Percentiles rank a stretch among this genome's conserved stretches.
phyloP scores from a whole-genome alignment of 139 green algal genomes.

The Zygnema cylindricum region DNA sequence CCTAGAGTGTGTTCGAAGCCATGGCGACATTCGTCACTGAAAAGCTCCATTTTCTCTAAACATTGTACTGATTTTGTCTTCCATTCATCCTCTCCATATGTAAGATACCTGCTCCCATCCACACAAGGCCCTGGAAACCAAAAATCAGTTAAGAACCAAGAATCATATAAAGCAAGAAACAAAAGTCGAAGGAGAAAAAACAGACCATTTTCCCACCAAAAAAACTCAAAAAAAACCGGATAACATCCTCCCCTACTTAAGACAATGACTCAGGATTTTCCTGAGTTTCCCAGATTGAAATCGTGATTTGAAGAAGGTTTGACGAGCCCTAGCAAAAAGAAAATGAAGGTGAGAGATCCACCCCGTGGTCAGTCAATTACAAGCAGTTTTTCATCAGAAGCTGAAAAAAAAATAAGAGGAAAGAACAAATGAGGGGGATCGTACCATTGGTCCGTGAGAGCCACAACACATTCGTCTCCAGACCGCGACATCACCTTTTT shows the following conservation, averaged over 20 bases:
- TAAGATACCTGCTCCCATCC: conserved; percentile 72
- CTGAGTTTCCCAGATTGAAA: neutral
- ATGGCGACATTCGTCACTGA: conserved; percentile 65
- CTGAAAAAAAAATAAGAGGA: conserved; percentile 11
- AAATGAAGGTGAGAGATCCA: no score
- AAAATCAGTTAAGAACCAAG: neutral
- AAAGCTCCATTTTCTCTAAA: conserved; percentile 82
- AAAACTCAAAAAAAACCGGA: neutral
- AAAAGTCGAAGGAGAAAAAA: neutral
- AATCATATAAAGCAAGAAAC: neutral
- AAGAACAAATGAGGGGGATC: neutral
- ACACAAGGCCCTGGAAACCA: neutral
- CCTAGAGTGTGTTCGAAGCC: conserved; percentile 84
- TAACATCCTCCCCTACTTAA: no score
- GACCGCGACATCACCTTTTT: conserved; percentile 84
- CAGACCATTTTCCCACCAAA: neutral
- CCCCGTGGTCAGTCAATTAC: no score
- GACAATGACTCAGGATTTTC: no score
- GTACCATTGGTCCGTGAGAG: conserved; percentile 96
- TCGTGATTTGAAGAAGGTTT: conserved; percentile 3
- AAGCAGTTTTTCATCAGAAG: no score
- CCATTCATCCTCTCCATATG: conserved; percentile 91
- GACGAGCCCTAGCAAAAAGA: no score
- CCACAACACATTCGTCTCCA: conserved; percentile 96
- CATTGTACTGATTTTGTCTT: conserved; percentile 64